Evolutionary conservation across 2,329 filamentous ascomycete genomes (phyloP).

Genomic region (Paecilomyces variotii): DNA sequence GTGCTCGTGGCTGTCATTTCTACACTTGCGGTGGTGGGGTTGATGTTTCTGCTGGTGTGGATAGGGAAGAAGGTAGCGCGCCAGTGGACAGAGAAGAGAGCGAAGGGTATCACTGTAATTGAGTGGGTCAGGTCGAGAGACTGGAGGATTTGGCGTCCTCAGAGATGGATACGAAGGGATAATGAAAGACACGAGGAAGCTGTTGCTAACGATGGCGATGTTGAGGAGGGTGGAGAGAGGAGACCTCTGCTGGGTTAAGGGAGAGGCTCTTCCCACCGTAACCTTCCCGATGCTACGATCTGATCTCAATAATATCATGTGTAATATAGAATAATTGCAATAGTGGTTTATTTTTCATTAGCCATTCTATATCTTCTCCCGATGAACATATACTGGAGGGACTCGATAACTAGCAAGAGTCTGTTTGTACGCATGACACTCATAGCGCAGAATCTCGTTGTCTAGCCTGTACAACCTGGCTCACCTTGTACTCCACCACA

Average conservation of each 20-base stretch:
- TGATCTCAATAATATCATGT: neutral
- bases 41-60: constrained; percentile 12
- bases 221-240: constrained; percentile 10
- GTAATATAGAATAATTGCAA: neutral
- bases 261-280: neutral
- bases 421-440: neutral
- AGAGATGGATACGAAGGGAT: neutral
- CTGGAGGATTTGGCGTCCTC: neutral
- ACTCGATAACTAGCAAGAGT: neutral
- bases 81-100: constrained; percentile 7
- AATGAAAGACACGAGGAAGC: neutral
- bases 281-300: neutral
- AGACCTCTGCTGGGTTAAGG: constrained; percentile 18
- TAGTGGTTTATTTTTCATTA: neutral
- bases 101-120: constrained; percentile 5
- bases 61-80: constrained; percentile 6
- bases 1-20: constrained; percentile 22
- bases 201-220: neutral
- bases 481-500: constrained; percentile 37
- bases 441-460: neutral
- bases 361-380: neutral
- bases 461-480: constrained; percentile 24
- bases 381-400: neutral
- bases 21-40: constrained; percentile 17
- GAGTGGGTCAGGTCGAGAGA: neutral